Conservation (phyloP, 2,329 filamentous ascomycete species). For the Davidsoniella eucalypti region DNA sequence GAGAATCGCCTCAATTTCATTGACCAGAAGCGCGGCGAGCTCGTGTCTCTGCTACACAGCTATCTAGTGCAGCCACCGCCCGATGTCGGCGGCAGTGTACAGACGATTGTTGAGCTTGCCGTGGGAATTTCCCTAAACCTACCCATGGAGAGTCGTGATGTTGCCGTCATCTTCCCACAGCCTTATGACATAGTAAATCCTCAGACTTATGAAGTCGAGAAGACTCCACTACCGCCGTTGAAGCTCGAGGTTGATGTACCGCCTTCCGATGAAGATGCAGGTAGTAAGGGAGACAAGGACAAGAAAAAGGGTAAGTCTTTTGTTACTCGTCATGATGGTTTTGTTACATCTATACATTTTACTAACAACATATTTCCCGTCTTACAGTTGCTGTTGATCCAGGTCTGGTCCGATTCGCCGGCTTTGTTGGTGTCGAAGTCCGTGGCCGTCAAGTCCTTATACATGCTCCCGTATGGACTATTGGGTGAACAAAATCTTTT, state of each 20-base stretch:
- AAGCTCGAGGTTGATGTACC: slow-evolving; percentile 15
- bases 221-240: slow-evolving; percentile 45
- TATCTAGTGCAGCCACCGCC: slow-evolving; percentile 61
- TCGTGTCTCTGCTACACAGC: slow-evolving; percentile 54
- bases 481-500: slow-evolving; percentile 20
- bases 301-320: slow-evolving; percentile 32
- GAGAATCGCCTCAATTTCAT: slow-evolving; percentile 55
- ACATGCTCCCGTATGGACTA: slow-evolving; percentile 58
- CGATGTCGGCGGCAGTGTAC: slow-evolving; percentile 73
- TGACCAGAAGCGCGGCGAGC: slow-evolving; percentile 48
- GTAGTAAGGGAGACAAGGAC: slow-evolving; percentile 26
- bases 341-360: neutral
- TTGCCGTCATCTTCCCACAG: slow-evolving; percentile 69
- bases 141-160: slow-evolving; percentile 79
- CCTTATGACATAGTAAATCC: slow-evolving; percentile 56
- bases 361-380: neutral
- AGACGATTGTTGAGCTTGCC: slow-evolving; percentile 85
- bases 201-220: slow-evolving; percentile 74
- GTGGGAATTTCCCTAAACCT: slow-evolving; percentile 73
- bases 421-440: slow-evolving; percentile 60
- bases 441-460: slow-evolving; percentile 57
- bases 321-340: neutral
- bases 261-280: slow-evolving; percentile 17
- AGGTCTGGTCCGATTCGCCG: slow-evolving; percentile 53
- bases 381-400: slow-evolving; percentile 23